Evolutionary conservation across 208 protist species (phyloP).

Genomic region (Angomonas ambiguus): DNA sequence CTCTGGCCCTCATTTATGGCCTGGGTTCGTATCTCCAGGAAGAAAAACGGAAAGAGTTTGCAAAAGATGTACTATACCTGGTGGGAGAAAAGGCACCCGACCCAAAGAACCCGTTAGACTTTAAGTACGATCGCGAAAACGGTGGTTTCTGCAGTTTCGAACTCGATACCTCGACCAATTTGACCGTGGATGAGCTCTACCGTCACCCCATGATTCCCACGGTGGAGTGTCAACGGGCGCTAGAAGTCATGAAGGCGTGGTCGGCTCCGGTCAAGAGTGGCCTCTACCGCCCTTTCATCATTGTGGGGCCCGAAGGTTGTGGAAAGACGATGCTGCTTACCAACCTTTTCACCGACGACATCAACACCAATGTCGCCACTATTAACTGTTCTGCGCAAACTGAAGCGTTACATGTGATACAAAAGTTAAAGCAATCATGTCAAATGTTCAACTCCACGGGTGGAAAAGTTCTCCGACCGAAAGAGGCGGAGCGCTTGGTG

Average conservation of each 20-base stretch:
- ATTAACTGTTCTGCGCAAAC: conserved; percentile 97
- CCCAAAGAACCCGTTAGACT: conserved; percentile 84
- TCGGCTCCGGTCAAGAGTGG: conserved; percentile 62
- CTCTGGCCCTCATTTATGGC: conserved; percentile 89
- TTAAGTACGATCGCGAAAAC: conserved; percentile 66
- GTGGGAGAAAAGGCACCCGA: conserved; percentile 80
- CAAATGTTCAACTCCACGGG: conserved; percentile 85
- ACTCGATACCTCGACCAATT: conserved; percentile 60
- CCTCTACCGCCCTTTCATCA: conserved; percentile 91
- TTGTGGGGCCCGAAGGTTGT: conserved; percentile 96
- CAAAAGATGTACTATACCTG: conserved; percentile 88
- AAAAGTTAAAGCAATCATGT: conserved; percentile 95
- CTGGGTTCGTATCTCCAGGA: conserved; percentile 91
- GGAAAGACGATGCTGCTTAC: conserved; percentile 95
- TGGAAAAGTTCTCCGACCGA: conserved; percentile 95
- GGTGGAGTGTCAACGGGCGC: conserved; percentile 90
- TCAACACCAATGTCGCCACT: conserved; percentile 79
- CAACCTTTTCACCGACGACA: conserved; percentile 72
- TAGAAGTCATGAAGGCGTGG: conserved; percentile 92
- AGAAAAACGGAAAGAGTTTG: conserved; percentile 79
- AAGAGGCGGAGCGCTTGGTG: conserved; percentile 93
- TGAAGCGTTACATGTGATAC: conserved; percentile 92
- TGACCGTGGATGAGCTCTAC: conserved; percentile 84
- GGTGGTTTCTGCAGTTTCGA: conserved; percentile 68
- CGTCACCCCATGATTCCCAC: conserved; percentile 90